Base-by-base conservation (phyloP, 805 yeast species). In the Saccharomycopsis sp. region DNA sequence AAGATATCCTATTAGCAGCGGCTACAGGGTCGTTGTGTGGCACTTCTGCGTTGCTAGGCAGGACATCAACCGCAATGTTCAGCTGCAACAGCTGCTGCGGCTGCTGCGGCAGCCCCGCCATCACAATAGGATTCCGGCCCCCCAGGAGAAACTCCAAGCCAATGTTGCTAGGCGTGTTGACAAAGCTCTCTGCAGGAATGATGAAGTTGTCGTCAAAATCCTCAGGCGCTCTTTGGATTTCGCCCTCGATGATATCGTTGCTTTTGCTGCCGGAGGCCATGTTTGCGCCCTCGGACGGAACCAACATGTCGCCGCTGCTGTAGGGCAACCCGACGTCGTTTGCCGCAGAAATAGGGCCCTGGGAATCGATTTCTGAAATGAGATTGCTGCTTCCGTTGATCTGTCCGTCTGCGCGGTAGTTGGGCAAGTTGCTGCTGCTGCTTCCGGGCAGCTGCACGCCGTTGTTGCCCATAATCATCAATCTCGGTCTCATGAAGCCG, bases 201-300 rank as follows among this genome's bases (percentile, higher is more conserved):
- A 57, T 47, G 47, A 57, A 57, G 52, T 57, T 54, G 24, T 57
- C 60, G 24, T 50, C 47, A 23, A 2, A n/a, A 24, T 57, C 44
- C 18, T 57, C 60, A 9, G 60, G 60, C 5, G 60, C 60, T 46
- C 58, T 51, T 40, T 48, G 56, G 20, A 57, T 50, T 16, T 57
- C 60, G 2, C 60, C 60, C 8, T 57, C 46, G 34, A 52, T 20
- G 21, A 20, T 20, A 8, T 21, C 34, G 34, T 20, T 50, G 24
- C 23, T 50, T 20, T 18, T 16, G 23, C 8, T 12, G 5, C 23
- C 23, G 50, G 23, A 18, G 9, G 5, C 14, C 50, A 46, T 46
- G 12, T 46, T 46, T 5, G 50, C 7, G 14, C 23, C 9, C 12
- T 5, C 23, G 5, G 23, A 12, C 23, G 9, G 5, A 46, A 20